These are phyloP conservation scores for Aspergillus panamensis DNA, from an alignment of 495 filamentous ascomycete genomes.

Conservation along the genomic window DNA sequence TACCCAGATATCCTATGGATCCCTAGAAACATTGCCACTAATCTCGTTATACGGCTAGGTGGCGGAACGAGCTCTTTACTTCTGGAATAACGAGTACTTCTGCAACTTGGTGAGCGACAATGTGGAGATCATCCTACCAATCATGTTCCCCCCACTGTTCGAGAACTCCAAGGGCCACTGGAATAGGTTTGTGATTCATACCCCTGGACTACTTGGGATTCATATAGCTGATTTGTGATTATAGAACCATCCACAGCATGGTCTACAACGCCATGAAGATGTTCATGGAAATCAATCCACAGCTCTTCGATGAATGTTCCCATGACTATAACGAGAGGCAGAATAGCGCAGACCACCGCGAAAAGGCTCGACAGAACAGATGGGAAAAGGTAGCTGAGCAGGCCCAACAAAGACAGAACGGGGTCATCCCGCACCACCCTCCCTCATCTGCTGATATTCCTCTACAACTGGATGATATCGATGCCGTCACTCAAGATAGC, in stretches of 20 bases:
- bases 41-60: constrained; percentile 49
- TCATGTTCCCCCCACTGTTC: constrained; percentile 98
- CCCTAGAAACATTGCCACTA: background rate
- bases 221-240: constrained; percentile 17
- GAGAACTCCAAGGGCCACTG: constrained; percentile 99
- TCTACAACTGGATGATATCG: constrained; percentile 64
- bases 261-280: constrained; percentile 99
- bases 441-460: constrained; percentile 46
- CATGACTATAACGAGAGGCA: constrained; percentile 98
- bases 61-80: constrained; percentile 94
- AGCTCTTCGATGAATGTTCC: constrained; percentile 97
- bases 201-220: background rate
- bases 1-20: background rate
- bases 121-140: constrained; percentile 94
- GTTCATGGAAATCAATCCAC: constrained; percentile 99
- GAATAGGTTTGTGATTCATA: constrained; percentile 69
- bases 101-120: constrained; percentile 99
- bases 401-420: constrained; percentile 64
- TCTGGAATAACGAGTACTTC: constrained; percentile 99
- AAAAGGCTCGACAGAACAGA: constrained; percentile 70
- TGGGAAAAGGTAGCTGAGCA: constrained; percentile 84
- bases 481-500: constrained; percentile 74
- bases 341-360: constrained; percentile 75
- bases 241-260: constrained; percentile 98
- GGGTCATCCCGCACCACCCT: constrained; percentile 34